Evolutionary conservation across 306 rosid genomes (phyloP), one percentile per base, ranked within the genome.

Genomic region (Cyamopsis tetragonoloba): DNA sequence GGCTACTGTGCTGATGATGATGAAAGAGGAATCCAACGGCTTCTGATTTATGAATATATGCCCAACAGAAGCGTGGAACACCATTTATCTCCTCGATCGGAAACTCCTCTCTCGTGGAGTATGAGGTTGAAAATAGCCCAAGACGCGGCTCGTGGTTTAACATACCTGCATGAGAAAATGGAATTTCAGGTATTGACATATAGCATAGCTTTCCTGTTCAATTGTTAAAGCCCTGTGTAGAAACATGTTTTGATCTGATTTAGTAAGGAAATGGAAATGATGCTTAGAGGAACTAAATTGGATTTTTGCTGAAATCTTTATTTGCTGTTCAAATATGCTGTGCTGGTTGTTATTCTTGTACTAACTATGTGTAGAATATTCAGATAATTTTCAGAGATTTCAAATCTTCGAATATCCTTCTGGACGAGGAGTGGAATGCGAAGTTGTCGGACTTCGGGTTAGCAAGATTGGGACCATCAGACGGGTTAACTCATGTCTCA

Each of bases 301-400:
- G n/a, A 30, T 18, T 63, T 26, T n/a, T 31, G 30, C 41, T 3
- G 28, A 23, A 43, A 15, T 7, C 9, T 20, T 34, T 13, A 28
- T 35, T 50, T 57, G 56, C 20, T 32, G 53, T 38, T 11, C 54
- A 49, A 22, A 42, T 37, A 24, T 66, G 49, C 24, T 60, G 35
- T 59, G 74, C 77, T 37, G 62, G 62, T 66, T 69, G 46, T 44
- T 37, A 32, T 62, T 72, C 14, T 18, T 23, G 20, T 64, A 82
- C 69, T 72, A 43, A 84, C 48, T 34, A 18, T 46, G 17, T 51
- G 35, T 46, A 68, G 37, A 24, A 8, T 71, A 48, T 41, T 62
- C 43, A 93, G 99, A 93, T 93, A 75, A 93, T 93, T 74, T 93
- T 93, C 83, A 81, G 99, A 84, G 99, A 93, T 85, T 93, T 93